A percentile compares a stretch with the other conserved stretches of the same genome.
phyloP scores from a whole-genome alignment of 495 filamentous ascomycete species.

The Hypoxylon cercidicola region DNA sequence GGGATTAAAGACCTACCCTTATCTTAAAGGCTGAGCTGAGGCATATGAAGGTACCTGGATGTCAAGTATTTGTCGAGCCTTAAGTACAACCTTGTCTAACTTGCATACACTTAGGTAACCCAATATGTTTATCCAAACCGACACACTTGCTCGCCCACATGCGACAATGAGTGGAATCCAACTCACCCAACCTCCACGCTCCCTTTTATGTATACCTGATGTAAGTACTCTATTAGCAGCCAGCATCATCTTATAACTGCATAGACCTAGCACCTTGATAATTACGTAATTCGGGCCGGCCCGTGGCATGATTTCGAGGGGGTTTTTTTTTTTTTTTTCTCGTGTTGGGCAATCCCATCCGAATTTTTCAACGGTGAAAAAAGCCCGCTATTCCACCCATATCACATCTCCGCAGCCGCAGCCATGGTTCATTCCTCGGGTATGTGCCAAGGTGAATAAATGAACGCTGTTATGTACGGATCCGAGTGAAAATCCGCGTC shows the following conservation, averaged over 20 bases:
- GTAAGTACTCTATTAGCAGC: too few species aligned
- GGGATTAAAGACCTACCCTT: slow-evolving; percentile 9
- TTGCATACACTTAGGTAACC: not conserved
- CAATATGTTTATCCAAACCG: slow-evolving; percentile 11
- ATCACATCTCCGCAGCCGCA: too few species aligned
- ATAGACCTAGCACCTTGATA: too few species aligned
- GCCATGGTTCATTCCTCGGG: too few species aligned
- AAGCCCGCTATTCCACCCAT: slow-evolving; percentile 1
- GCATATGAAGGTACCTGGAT: not conserved
- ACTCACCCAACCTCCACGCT: slow-evolving; percentile 3
- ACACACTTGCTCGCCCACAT: slow-evolving; percentile 17
- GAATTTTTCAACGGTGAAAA: not conserved
- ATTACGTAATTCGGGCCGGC: not conserved
- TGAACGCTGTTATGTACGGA: too few species aligned
- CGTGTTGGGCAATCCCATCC: not conserved
- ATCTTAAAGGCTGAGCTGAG: slow-evolving; percentile 4
- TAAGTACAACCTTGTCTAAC: not conserved
- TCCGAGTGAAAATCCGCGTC: too few species aligned
- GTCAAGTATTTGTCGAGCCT: not conserved
- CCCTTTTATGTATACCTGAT: not conserved
- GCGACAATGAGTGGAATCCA: slow-evolving; percentile 23
- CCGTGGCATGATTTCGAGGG: not conserved
- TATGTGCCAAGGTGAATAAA: too few species aligned
- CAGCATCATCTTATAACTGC: too few species aligned
- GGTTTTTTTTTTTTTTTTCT: not conserved